Conservation (phyloP, 2,329 filamentous ascomycete genomes). For the Colletotrichum lupini region DNA sequence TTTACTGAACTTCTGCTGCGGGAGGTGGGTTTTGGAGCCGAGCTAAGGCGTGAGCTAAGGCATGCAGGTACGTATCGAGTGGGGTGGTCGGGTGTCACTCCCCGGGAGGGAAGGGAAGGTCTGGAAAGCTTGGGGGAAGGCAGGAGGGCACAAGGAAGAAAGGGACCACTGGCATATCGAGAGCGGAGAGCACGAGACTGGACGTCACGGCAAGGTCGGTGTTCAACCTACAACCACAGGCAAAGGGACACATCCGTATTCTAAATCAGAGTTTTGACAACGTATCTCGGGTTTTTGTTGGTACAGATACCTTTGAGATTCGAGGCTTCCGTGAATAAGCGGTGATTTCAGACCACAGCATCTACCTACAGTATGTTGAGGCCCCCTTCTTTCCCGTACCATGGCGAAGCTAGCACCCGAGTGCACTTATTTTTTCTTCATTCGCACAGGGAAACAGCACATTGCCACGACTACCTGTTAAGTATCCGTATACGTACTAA, state of each 20-base stretch:
- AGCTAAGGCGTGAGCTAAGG: conserved; percentile 26
- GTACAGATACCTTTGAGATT: too few relatives aligned
- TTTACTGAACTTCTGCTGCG: conserved; percentile 21
- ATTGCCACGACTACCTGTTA: too few relatives aligned
- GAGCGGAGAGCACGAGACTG: not conserved
- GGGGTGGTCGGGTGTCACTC: conserved; percentile 15
- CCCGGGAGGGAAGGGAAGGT: not conserved
- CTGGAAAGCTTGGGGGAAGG: not conserved
- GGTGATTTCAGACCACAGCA: too few relatives aligned
- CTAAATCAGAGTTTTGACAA: not conserved
- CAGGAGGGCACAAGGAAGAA: not conserved
- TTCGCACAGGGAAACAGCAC: not conserved
- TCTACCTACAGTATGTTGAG: too few relatives aligned
- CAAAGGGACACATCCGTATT: not conserved
- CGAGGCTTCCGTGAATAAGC: too few relatives aligned
- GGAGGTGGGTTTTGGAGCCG: conserved; percentile 31
- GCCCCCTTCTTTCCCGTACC: too few relatives aligned
- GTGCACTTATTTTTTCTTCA: not conserved
- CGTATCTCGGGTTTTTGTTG: too few relatives aligned
- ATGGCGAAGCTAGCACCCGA: too few relatives aligned
- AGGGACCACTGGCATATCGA: too few relatives aligned
- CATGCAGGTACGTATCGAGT: conserved; percentile 26
- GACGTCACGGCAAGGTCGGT: not conserved
- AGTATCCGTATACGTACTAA: not conserved
- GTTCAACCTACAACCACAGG: not conserved